These are phyloP conservation scores for Platanus orientalis DNA, from an alignment of 164 flowering plant species.

Conservation along the genomic window DNA sequence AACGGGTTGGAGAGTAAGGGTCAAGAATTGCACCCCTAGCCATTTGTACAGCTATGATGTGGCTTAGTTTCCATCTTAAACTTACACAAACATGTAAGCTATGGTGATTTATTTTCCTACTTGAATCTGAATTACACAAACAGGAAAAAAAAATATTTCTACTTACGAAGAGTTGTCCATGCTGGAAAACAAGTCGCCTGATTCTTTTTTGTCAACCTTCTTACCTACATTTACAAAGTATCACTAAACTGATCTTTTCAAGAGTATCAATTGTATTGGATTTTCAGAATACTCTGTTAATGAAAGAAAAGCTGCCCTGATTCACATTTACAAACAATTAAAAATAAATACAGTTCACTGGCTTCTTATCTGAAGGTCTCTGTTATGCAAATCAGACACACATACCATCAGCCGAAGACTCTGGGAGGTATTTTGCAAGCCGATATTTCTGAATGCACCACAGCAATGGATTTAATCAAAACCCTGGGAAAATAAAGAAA, in stretches of 20 bases:
- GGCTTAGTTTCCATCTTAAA: background rate
- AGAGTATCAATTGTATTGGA: background rate
- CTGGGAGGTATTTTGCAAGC: slow-evolving; percentile 90
- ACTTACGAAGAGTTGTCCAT: slow-evolving; percentile 86
- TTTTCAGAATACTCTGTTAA: background rate
- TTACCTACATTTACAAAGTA: slow-evolving; percentile 35
- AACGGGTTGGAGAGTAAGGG: background rate
- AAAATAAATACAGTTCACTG: background rate
- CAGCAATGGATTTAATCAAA: slow-evolving; percentile 3
- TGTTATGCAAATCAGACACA: background rate
- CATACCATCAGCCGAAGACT: slow-evolving; percentile 87
- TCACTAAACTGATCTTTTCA: background rate
- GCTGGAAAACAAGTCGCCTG: slow-evolving; percentile 52
- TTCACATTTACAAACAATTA: slow-evolving; percentile 2
- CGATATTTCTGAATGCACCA: slow-evolving; percentile 78
- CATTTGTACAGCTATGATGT: background rate
- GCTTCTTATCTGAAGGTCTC: background rate
- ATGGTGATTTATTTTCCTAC: background rate
- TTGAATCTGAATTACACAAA: background rate
- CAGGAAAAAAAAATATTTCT: slow-evolving; percentile 4
- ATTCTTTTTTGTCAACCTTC: slow-evolving; percentile 71
- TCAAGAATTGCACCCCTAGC: background rate
- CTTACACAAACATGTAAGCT: background rate
- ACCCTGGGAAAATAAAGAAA: background rate
- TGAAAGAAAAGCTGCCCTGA: background rate